Evolutionary conservation across 371 early-diverging fungal species (phyloP), one percentile per base, ranked within the genome.

Genomic region (Apophysomyces sp.): DNA sequence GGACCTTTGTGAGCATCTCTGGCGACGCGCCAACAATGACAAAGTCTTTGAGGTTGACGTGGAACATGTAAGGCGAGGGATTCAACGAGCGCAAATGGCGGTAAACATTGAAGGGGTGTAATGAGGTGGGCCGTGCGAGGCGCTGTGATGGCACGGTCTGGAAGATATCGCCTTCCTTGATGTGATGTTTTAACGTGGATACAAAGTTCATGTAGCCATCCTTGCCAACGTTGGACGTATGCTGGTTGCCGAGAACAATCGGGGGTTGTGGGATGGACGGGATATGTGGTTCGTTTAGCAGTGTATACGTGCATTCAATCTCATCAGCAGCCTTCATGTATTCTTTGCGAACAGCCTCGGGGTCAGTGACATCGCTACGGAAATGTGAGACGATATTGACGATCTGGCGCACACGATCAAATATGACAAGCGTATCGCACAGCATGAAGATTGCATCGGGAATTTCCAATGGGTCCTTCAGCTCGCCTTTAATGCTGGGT

Each of bases 41-140:
- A 68, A 96, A 97, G 52, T 86, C 93, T 51, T 90, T 87, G 55
- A 94, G 74, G 66, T 97, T 92, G 69, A 97, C 86, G 66, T 97
- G 98, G 73, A 97, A 98, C 95, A 98, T 94, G 76, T 98, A 98
- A n/a, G 98, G 98, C 4, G 97, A 94, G 3, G 98, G 98, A 69
- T 98, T 98, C 44, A 96, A 78, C n/a, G 93, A 92, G 40, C 98
- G 86, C 64, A 98, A 76, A 57, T 94, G 89, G 52, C 98, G 87
- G 76, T 98, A 98, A 11, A 95, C 95, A 69, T 97, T 97, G 82
- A 98, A 97, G 3, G 98, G 97, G 72, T 98, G 96, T 28, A 98
- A 77, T 3, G 86, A 71, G 0, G 98, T 95, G 4, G 87, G 87
- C 41, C 94, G 92, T 13, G 89, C 83, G 55, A 97, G 76, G 30